Evolutionary conservation across 2,329 filamentous ascomycete genomes (phyloP).

Genomic region (Botrytis porri): DNA sequence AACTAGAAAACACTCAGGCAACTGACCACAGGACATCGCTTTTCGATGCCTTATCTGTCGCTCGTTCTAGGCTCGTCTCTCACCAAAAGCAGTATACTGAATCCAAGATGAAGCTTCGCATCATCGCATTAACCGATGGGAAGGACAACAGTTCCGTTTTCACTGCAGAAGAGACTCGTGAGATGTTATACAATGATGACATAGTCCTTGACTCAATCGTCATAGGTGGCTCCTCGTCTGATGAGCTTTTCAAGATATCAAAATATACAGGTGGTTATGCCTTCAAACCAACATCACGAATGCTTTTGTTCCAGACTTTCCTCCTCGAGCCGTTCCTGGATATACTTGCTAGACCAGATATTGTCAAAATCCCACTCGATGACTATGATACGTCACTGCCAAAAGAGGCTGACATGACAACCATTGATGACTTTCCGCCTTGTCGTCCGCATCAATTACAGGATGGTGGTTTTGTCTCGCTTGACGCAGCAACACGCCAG

Average conservation of each 20-base stretch:
- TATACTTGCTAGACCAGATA: not conserved
- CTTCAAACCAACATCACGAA: not conserved
- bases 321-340: not conserved
- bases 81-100: not conserved
- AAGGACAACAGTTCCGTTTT: not conserved
- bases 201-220: not conserved
- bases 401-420: not conserved
- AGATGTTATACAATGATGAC: not conserved
- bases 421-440: not conserved
- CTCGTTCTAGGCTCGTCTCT: not conserved
- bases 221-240: not conserved
- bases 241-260: not conserved
- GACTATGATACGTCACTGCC: not conserved
- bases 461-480: not conserved
- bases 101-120: not conserved
- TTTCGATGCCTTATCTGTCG: not conserved
- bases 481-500: not conserved
- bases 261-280: not conserved
- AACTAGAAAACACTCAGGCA: not conserved
- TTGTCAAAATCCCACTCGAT: not conserved
- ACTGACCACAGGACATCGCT: not conserved
- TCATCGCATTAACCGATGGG: not conserved
- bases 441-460: not conserved
- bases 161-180: not conserved
- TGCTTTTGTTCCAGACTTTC: not conserved